phyloP scores from a whole-genome alignment of 768 basidiomycete genomes.

The Psilocybe cubensis region DNA sequence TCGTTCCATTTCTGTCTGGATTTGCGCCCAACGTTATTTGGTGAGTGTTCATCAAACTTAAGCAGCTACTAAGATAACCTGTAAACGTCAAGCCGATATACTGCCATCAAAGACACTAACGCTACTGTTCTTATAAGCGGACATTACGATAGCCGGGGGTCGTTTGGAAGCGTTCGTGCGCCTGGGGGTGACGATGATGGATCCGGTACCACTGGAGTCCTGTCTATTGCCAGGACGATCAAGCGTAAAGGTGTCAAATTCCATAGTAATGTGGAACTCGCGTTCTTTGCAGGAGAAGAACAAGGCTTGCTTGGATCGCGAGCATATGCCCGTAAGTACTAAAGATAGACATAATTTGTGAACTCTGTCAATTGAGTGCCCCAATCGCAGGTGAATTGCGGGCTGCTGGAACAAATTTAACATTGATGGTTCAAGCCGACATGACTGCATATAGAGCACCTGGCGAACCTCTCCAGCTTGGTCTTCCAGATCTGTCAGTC shows the following conservation, averaged over 20 bases:
- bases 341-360: not conserved
- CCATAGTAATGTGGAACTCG: conserved; percentile 77
- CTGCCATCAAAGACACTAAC: conserved; percentile 54
- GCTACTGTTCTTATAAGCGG: conserved; percentile 77
- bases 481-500: conserved; percentile 70
- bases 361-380: conserved; percentile 6
- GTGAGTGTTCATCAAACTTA: conserved; percentile 45
- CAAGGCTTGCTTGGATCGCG: conserved; percentile 83
- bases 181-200: conserved; percentile 61
- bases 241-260: conserved; percentile 68
- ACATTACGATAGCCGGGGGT: conserved; percentile 92
- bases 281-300: conserved; percentile 90
- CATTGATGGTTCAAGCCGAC: conserved; percentile 89
- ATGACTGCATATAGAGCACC: conserved; percentile 88
- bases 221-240: conserved; percentile 82
- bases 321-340: conserved; percentile 74
- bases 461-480: conserved; percentile 82
- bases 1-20: conserved; percentile 66
- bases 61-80: not conserved
- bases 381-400: conserved; percentile 56
- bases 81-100: conserved; percentile 52
- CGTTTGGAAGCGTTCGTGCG: conserved; percentile 75
- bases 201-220: conserved; percentile 66
- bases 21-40: conserved; percentile 91
- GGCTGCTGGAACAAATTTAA: conserved; percentile 61